phyloP scores from a whole-genome alignment of 495 filamentous ascomycete species.

The Aspergillus nidulans region DNA sequence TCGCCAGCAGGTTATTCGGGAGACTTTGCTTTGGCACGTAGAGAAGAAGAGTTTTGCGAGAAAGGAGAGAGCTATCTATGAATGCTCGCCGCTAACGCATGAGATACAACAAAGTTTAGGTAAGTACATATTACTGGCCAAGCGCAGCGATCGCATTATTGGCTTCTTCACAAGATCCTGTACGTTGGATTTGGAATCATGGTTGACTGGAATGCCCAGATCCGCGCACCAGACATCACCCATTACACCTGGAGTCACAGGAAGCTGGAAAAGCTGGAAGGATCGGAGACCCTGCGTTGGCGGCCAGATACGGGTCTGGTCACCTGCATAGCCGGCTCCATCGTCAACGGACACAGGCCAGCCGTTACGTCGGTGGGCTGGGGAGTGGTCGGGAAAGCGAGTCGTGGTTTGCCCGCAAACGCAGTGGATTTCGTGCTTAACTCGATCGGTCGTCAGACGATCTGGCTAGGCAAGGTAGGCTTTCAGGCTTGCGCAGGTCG shows the following conservation, averaged over 20 bases:
- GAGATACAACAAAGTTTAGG: slow-evolving; percentile 15
- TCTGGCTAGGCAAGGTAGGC: slow-evolving; percentile 21
- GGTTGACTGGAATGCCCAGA: slow-evolving; percentile 31
- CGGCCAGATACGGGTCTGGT: slow-evolving; percentile 33
- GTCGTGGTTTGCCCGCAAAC: slow-evolving; percentile 24
- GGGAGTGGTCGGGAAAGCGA: slow-evolving; percentile 22
- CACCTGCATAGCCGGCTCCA: slow-evolving; percentile 40
- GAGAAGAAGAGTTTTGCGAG: not conserved
- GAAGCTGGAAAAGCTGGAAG: slow-evolving; percentile 28
- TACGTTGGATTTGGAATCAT: not conserved
- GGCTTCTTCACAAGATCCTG: not conserved
- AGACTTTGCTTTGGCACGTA: not conserved
- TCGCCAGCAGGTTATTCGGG: not conserved
- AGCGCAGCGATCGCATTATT: not conserved
- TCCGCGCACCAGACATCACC: slow-evolving; percentile 22
- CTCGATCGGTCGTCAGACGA: slow-evolving; percentile 20
- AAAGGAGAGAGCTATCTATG: slow-evolving; percentile 9
- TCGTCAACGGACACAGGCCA: slow-evolving; percentile 21
- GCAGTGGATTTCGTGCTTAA: slow-evolving; percentile 25
- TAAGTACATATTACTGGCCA: slow-evolving; percentile 1
- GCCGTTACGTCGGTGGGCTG: slow-evolving; percentile 24
- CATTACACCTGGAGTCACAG: slow-evolving; percentile 14
- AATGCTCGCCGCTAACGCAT: slow-evolving; percentile 4
- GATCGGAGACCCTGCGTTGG: slow-evolving; percentile 31
- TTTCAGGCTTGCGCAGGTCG: slow-evolving; percentile 26